Evolutionary conservation across 352 stramenopile species (phyloP), one percentile per base, ranked within the genome.

Genomic region (Hyaloperonospora brassicae): DNA sequence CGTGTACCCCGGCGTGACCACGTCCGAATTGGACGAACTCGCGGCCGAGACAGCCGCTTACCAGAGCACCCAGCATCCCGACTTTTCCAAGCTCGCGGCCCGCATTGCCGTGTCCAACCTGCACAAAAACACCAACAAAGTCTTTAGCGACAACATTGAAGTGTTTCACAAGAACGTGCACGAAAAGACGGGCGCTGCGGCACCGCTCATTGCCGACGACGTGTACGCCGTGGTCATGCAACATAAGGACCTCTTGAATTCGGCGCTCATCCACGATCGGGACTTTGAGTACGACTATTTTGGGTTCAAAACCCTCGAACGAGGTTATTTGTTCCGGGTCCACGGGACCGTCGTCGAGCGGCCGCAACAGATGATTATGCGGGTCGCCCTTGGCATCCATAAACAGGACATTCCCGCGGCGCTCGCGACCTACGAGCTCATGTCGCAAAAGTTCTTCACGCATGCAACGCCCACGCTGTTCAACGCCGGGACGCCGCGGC

Each of bases 231-330:
- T 98, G 53, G 80, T 98, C 51, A 96, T 97, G 92, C 70, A 84
- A 38, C 76, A 98, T 79, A 97, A 95, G 64, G 95, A 99, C 52
- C 57, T 72, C n/a, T 67, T 99, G 4, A 96, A 99, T 70, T 90
- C 82, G 41, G 93, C 95, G 27, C 97, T 99, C 66, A 93, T 97
- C 59, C 95, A 99, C 61, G 93, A 98, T 68, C 80, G 96, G 13
- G 97, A 99, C 77, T 99, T 98, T 70, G 94, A 98, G 56, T 98
- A 98, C 63, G 86, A 95, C 65, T 99, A 98, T 72, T 99, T 99
- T 76, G 97, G 96, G 30, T 98, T 99, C 76, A 99, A 99, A 73
- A 99, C 97, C 8, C 77, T 99, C 5, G 95, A 99, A 68, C 87
- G 97, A 46, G 89, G 77, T 11, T 99, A 99, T 64, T 74, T 99